These are phyloP conservation scores for Penicillium palitans DNA, from an alignment of 2,329 filamentous ascomycete genomes.

Conservation along the genomic window DNA sequence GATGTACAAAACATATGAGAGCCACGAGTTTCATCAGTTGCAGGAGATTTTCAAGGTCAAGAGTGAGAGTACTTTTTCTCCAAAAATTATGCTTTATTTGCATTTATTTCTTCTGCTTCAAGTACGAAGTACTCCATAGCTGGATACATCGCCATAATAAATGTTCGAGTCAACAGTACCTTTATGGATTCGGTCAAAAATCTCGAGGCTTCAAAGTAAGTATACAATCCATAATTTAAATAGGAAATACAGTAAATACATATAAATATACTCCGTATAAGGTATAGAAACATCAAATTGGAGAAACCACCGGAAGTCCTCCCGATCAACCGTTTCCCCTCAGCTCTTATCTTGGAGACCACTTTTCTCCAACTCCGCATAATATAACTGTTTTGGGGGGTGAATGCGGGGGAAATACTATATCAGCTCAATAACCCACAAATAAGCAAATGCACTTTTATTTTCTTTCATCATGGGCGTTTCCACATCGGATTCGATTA, in stretches of 20 bases:
- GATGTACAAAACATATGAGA: background rate
- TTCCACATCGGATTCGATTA: conserved; percentile 12
- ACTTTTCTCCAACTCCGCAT: conserved; percentile 13
- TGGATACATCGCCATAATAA: background rate
- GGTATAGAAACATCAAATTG: background rate
- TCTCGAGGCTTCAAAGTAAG: background rate
- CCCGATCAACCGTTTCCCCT: conserved; percentile 6
- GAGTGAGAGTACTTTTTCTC: too few species aligned
- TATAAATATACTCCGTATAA: background rate
- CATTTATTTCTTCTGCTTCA: background rate
- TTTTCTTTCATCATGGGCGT: conserved; percentile 18
- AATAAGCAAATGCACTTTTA: background rate
- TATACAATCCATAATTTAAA: background rate
- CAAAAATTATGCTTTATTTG: background rate
- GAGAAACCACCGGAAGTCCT: background rate
- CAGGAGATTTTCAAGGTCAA: background rate
- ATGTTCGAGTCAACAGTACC: background rate
- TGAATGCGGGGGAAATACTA: conserved; percentile 14
- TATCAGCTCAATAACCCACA: conserved; percentile 10
- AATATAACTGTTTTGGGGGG: conserved; percentile 7
- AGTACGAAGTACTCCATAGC: background rate
- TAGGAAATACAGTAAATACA: background rate
- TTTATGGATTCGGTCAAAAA: background rate
- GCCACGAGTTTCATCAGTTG: background rate
- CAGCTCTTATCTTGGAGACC: conserved; percentile 1